Evolutionary conservation across 768 basidiomycete genomes (phyloP), one percentile per base, ranked within the genome.

Genomic region (Tylopilus subfusipes): DNA sequence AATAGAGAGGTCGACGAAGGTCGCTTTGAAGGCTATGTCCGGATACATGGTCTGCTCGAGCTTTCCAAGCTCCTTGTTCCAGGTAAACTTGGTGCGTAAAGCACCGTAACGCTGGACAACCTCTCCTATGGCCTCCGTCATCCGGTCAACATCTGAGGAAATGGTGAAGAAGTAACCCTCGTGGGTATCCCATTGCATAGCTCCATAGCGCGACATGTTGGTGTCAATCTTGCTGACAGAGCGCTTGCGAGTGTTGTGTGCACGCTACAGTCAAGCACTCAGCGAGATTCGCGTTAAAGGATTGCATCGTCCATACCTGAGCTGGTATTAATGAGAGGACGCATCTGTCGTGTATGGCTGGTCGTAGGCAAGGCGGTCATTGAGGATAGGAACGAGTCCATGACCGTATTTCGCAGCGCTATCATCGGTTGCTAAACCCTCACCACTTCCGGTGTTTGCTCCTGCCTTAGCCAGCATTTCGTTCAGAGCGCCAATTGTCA

Each of bases 141-240:
- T 68, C 8, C 60, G 58, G 19, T 69, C 65, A 2, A 65, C 51
- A 39, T 68, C 69, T 70, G 52, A 9, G 67, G 30, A 2, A 31
- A 64, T 22, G 12, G 51, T 61, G 34, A 61, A 49, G 8, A 64
- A 57, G 52, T 58, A 61, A 27, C 68, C 64, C 44, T 69, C 68
- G 18, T 69, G 68, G 4, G 68, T 68, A 38, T 68, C 68, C 66
- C 68, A 69, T 11, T 69, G 68, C 19, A 68, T 70, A n/a, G 68
- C 68, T n/a, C 68, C 66, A 18, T 66, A 66, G 38, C 68, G 68
- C 39, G 66, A 64, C 68, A 70, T 70, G 27, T 47, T 67, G 29
- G 63, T 52, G 18, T 68, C 65, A n/a, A 69, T 68, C 50, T 66
- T 65, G 45, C 56, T 68, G 18, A 62, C 60, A 12, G 60, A 42